Percentiles rank a stretch among this genome's conserved stretches.
Evolutionary conservation across 306 rosid genomes (phyloP).

Genomic region (Ziziphus jujuba): DNA sequence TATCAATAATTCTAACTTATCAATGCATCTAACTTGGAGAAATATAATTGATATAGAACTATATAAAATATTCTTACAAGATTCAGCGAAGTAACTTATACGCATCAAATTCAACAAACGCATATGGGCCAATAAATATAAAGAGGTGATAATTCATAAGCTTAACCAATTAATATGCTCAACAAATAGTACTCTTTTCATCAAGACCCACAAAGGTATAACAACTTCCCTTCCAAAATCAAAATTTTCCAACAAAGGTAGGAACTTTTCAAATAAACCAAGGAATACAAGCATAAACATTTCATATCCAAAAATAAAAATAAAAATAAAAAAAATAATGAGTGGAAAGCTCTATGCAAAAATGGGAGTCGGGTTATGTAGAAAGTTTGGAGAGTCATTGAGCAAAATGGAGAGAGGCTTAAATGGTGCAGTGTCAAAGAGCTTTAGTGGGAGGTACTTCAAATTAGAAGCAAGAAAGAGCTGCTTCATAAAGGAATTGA

Average conservation of each 20-base stretch:
- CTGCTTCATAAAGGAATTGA: conserved; percentile 62
- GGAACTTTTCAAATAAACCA: conserved; percentile 17
- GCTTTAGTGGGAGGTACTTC: conserved; percentile 66
- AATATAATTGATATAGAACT: too few relatives aligned
- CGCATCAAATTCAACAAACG: too few relatives aligned
- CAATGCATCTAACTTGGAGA: too few relatives aligned
- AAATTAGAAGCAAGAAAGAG: conserved; percentile 65
- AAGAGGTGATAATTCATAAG: too few relatives aligned
- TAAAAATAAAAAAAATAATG: conserved; percentile 39
- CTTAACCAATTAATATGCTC: too few relatives aligned
- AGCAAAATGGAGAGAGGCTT: conserved; percentile 45
- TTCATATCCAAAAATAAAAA: too few relatives aligned
- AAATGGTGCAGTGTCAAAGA: conserved; percentile 49
- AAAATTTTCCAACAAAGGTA: conserved; percentile 8
- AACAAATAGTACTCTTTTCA: background rate
- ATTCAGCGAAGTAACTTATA: too few relatives aligned
- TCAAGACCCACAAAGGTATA: background rate
- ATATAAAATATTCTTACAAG: too few relatives aligned
- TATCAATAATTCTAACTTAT: too few relatives aligned
- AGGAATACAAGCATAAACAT: conserved; percentile 6
- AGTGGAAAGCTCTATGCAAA: conserved; percentile 52
- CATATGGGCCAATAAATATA: too few relatives aligned
- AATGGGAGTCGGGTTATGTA: conserved; percentile 25
- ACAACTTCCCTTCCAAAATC: conserved; percentile 8
- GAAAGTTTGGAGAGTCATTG: conserved; percentile 36